Evolutionary conservation across 78 protist species (phyloP).

Genomic region (Isochrysis galbana): DNA sequence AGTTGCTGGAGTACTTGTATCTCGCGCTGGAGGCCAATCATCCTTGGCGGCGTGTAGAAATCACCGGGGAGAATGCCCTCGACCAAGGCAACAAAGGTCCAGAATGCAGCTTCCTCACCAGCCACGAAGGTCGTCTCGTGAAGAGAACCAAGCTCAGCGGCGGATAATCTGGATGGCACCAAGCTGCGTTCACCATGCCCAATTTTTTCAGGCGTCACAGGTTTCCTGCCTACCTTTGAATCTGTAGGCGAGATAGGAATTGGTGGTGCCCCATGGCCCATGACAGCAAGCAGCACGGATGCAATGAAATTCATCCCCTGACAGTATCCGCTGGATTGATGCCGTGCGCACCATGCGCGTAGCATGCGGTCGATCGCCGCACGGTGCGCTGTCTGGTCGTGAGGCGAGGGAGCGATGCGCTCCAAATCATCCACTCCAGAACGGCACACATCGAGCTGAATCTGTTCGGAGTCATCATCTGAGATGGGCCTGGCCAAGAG

Average conservation of each 20-base stretch:
- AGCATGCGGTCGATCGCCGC: not conserved
- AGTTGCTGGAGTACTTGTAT: not conserved
- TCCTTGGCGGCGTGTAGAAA: not conserved
- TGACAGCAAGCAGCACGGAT: not conserved
- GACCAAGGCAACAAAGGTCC: not conserved
- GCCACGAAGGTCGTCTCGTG: not conserved
- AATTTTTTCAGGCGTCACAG: no score
- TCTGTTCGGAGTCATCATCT: not conserved
- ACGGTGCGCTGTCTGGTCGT: not conserved
- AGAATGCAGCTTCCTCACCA: constrained; percentile 51
- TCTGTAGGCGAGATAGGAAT: not conserved
- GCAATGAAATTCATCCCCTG: constrained; percentile 3
- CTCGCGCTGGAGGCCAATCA: not conserved
- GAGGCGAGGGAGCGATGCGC: not conserved
- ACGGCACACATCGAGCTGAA: not conserved
- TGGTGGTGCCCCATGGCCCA: not conserved
- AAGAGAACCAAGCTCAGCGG: not conserved
- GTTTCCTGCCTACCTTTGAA: not conserved
- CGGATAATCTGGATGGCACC: not conserved
- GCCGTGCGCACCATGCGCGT: not conserved
- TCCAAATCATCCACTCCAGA: not conserved
- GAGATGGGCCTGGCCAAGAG: not conserved
- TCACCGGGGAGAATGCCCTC: not conserved
- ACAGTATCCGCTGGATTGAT: not conserved
- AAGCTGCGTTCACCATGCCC: not conserved